phyloP scores from a whole-genome alignment of 75 land plant genomes.

The Picea glauca region DNA sequence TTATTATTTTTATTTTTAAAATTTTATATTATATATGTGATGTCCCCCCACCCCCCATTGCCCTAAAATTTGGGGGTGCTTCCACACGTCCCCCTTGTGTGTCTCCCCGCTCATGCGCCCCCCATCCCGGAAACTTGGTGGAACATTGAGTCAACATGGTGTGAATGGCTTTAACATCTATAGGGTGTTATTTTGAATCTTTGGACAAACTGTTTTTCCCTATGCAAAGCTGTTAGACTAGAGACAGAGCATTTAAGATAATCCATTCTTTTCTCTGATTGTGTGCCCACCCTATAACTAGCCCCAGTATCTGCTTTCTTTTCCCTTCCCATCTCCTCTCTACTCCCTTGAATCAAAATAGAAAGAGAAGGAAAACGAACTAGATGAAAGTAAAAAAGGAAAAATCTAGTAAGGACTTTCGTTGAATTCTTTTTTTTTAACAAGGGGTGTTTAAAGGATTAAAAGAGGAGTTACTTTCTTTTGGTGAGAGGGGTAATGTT shows the following conservation, averaged over 20 bases:
- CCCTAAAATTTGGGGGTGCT: too few species aligned
- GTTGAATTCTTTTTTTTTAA: not conserved
- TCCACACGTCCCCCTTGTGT: too few species aligned
- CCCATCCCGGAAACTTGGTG: too few species aligned
- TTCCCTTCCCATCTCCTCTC: not conserved
- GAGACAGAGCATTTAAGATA: not conserved
- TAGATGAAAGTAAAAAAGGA: not conserved
- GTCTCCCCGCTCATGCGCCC: too few species aligned
- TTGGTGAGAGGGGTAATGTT: not conserved
- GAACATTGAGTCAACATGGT: not conserved
- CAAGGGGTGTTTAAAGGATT: not conserved
- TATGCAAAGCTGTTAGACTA: not conserved
- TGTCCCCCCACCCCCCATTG: too few species aligned
- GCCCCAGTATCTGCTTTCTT: not conserved
- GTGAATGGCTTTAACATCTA: not conserved
- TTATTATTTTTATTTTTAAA: too few species aligned
- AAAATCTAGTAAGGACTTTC: not conserved
- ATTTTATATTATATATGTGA: too few species aligned
- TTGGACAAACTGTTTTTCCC: not conserved
- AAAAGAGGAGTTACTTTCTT: not conserved
- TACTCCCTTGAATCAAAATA: not conserved
- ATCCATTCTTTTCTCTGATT: not conserved
- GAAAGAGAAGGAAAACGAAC: not conserved
- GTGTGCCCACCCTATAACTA: too few species aligned
- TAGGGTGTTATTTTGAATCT: not conserved